A percentile compares a stretch with the other conserved stretches of the same genome.
Conservation (phyloP, 2,329 filamentous ascomycete species). For the Trichophyton rubrum region DNA sequence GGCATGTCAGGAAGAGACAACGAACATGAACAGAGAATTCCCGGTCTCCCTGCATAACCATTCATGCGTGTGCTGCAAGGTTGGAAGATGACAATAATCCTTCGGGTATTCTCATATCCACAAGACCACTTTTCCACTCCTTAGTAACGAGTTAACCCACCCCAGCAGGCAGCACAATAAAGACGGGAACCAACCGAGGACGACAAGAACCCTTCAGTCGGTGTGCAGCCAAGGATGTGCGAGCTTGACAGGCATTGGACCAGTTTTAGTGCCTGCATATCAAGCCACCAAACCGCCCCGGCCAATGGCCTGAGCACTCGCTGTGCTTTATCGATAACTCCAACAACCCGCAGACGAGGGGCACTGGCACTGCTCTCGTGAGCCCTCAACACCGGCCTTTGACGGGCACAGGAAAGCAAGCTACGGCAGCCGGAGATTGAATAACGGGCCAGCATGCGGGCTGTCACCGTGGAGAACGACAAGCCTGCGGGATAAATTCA, state of each 20-base stretch:
- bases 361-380: neutral
- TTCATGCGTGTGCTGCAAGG: neutral
- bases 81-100: neutral
- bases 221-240: neutral
- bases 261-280: slow-evolving; percentile 1
- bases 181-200: neutral
- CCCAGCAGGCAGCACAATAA: neutral
- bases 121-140: neutral
- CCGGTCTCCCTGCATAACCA: neutral
- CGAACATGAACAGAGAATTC: neutral
- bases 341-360: neutral
- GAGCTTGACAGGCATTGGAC: neutral
- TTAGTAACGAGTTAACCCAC: neutral
- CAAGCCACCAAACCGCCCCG: neutral
- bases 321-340: neutral
- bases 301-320: neutral
- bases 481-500: neutral
- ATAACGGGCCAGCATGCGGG: neutral
- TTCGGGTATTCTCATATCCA: neutral
- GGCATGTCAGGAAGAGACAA: neutral
- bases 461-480: neutral
- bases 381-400: neutral
- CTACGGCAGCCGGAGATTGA: too few relatives aligned
- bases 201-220: neutral
- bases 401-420: too few relatives aligned